Evolutionary conservation across 768 basidiomycete genomes (phyloP).

Genomic region (Polyporus arcularius): DNA sequence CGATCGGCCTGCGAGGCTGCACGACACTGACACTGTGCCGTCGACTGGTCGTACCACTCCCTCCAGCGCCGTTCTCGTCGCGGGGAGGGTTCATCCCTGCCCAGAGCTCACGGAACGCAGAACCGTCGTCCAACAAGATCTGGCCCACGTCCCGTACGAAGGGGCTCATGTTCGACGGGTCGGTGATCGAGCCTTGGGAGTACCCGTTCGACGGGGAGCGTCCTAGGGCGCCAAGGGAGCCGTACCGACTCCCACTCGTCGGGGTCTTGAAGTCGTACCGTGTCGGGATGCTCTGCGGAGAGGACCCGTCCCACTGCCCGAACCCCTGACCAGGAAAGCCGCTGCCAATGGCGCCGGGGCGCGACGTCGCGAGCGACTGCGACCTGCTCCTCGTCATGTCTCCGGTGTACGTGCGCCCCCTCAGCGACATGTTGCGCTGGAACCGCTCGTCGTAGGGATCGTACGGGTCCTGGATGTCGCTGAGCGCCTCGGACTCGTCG

Average conservation of each 20-base stretch:
- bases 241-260: constrained; percentile 63
- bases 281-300: constrained; percentile 54
- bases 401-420: constrained; percentile 58
- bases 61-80: constrained; percentile 62
- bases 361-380: constrained; percentile 68
- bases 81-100: constrained; percentile 64
- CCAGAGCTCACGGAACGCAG: constrained; percentile 76
- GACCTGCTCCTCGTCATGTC: constrained; percentile 75
- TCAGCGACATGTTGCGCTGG: constrained; percentile 39
- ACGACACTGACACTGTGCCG: constrained; percentile 84
- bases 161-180: constrained; percentile 80
- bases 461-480: constrained; percentile 50
- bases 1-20: constrained; percentile 66
- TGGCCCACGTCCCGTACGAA: constrained; percentile 84
- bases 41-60: constrained; percentile 81
- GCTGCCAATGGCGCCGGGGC: constrained; percentile 55
- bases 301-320: constrained; percentile 59
- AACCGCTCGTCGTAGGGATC: constrained; percentile 50
- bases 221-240: constrained; percentile 56
- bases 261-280: constrained; percentile 67
- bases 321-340: constrained; percentile 38
- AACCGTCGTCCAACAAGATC: constrained; percentile 73
- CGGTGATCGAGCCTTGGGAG: constrained; percentile 44
- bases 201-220: constrained; percentile 57
- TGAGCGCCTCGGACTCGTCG: constrained; percentile 68